phyloP scores from a whole-genome alignment of 2,329 filamentous ascomycete species.

The Aspergillus caelatus region DNA sequence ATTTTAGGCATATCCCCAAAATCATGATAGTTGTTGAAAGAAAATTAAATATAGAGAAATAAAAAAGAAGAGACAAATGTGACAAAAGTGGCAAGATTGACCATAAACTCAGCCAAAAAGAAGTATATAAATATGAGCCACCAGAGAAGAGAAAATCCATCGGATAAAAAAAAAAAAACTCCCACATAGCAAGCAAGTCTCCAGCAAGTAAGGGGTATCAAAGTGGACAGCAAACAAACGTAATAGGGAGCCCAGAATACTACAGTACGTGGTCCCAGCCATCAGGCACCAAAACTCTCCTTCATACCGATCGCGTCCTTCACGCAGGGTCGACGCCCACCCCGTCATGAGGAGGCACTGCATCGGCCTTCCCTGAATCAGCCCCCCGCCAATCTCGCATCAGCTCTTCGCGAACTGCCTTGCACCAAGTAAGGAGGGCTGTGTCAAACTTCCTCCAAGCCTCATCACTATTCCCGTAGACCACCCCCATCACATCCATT shows the following conservation, averaged over 20 bases:
- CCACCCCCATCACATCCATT: conserved; percentile 83
- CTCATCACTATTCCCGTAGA: conserved; percentile 68
- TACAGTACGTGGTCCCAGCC: conserved; percentile 25
- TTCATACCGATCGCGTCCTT: background rate
- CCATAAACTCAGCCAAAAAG: background rate
- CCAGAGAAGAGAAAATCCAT: background rate
- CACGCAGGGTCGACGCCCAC: conserved; percentile 13
- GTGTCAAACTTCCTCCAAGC: conserved; percentile 81
- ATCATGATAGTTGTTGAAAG: background rate
- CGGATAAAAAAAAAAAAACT: conserved; percentile 9
- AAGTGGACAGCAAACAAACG: conserved; percentile 25
- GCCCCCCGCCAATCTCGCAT: conserved; percentile 66
- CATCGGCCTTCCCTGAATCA: conserved; percentile 28
- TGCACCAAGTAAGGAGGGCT: conserved; percentile 82
- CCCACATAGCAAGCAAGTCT: conserved; percentile 12
- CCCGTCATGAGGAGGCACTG: conserved; percentile 26
- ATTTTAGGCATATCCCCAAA: background rate
- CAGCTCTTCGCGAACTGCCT: conserved; percentile 80
- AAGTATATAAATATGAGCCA: background rate
- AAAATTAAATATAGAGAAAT: background rate
- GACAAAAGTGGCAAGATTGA: background rate
- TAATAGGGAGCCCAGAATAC: conserved; percentile 17
- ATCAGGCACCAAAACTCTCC: conserved; percentile 12
- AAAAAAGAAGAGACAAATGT: background rate
- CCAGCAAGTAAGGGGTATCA: conserved; percentile 26